Evolutionary conservation across 768 basidiomycete species (phyloP).

Genomic region (Termitomyces sp.): DNA sequence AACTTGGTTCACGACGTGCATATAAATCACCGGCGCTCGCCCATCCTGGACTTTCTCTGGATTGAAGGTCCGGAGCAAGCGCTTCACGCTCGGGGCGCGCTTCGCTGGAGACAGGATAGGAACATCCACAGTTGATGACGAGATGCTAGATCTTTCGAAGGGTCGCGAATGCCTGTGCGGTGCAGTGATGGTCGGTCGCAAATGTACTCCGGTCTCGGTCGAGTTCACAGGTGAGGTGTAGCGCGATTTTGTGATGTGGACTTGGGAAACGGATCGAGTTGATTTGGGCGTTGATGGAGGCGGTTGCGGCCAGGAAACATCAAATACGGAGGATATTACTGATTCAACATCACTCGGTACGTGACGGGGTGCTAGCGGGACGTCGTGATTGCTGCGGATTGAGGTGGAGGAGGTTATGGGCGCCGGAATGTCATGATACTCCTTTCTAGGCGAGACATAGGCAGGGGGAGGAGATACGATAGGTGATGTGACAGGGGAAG

Average conservation of each 20-base stretch:
- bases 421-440: constrained; percentile 4
- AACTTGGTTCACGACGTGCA: constrained; percentile 40
- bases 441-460: constrained; percentile 12
- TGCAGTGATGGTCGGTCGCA: constrained; percentile 15
- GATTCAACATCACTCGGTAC: constrained; percentile 28
- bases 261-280: background rate
- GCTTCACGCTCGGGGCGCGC: constrained; percentile 20
- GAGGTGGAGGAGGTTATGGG: constrained; percentile 12
- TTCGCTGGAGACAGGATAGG: constrained; percentile 10
- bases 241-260: background rate
- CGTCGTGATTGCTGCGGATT: constrained; percentile 3
- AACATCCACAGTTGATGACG: constrained; percentile 19
- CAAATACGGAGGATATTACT: constrained; percentile 32
- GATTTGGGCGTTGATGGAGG: constrained; percentile 14
- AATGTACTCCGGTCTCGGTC: constrained; percentile 9
- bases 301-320: constrained; percentile 35
- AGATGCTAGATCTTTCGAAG: constrained; percentile 25
- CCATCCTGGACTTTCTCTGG: constrained; percentile 18
- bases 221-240: constrained; percentile 1
- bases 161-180: constrained; percentile 20
- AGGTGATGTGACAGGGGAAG: constrained; percentile 8
- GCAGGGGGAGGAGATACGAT: constrained; percentile 17
- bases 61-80: constrained; percentile 22
- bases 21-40: constrained; percentile 27
- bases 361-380: constrained; percentile 15